A percentile compares a stretch with the other conserved stretches of the same genome.
These are phyloP conservation scores for Umbelopsis ramanniana DNA, from an alignment of 192 early-diverging fungal genomes.

Conservation along the genomic window DNA sequence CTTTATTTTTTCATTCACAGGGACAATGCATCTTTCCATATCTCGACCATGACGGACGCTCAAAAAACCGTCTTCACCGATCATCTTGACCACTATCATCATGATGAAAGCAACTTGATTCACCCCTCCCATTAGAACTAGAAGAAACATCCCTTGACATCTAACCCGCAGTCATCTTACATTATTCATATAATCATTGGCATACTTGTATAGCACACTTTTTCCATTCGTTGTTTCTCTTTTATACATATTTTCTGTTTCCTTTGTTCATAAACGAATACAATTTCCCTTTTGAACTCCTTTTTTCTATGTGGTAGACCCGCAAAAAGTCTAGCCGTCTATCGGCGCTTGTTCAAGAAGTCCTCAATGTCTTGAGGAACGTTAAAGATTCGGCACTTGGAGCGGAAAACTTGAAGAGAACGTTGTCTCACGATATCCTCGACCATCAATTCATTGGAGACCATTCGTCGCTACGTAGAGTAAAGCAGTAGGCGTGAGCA, in stretches of 20 bases:
- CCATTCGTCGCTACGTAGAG: constrained; percentile 61
- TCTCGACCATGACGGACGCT: constrained; percentile 3
- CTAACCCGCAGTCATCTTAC: neutral
- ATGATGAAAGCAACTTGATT: neutral
- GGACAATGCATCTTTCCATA: constrained; percentile 22
- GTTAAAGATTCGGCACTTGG: constrained; percentile 67
- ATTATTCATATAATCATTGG: neutral
- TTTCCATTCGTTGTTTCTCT: neutral
- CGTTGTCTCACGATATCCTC: constrained; percentile 75
- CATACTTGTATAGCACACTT: neutral
- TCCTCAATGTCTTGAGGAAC: constrained; percentile 54
- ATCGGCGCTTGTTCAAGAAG: constrained; percentile 43
- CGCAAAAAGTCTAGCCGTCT: neutral
- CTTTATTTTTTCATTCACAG: constrained; percentile 4
- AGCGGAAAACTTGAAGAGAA: constrained; percentile 67
- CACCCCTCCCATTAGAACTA: constrained; percentile 10
- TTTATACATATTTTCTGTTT: neutral
- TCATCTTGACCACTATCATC: constrained; percentile 34
- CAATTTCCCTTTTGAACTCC: neutral
- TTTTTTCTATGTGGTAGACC: neutral
- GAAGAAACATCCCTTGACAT: neutral
- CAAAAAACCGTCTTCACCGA: constrained; percentile 24
- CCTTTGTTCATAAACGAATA: neutral
- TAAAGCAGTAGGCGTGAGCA: neutral
- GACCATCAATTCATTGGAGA: constrained; percentile 67